Evolutionary conservation across 2,329 filamentous ascomycete genomes (phyloP), one percentile per base, ranked within the genome.

Genomic region (Diplodia seriata): DNA sequence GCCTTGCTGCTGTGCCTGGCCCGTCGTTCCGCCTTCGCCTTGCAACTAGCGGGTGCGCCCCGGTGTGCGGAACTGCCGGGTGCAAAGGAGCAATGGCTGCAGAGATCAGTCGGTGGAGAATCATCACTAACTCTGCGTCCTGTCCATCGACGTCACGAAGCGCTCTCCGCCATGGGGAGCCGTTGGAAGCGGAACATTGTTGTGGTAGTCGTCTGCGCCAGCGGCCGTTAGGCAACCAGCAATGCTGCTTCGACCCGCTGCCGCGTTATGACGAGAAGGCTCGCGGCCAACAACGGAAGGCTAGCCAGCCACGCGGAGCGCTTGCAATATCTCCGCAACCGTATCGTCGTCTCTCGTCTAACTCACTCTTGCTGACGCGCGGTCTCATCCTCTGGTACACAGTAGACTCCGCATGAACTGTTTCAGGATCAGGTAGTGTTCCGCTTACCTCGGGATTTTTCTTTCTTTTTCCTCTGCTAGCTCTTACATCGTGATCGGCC

Each of bases 81-180:
- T n/a, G n/a, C n/a, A n/a, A n/a, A n/a, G 36, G 36, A 4, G 36
- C 9, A 3, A 0, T 43, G 8, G 43, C 43, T 47, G 43, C 43
- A 47, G 43, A n/a, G 18, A 20, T 5, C 40, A 43, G n/a, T 7
- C 18, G 40, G 26, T 29, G 50, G 50, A 26, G 50, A 26, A 53
- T 53, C 23, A 29, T 6, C 50, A 15, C 8, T 23, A 6, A 4
- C 50, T 23, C 18, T 18, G 8, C 9, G 4, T 15, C 23, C 50
- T 31, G 12, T 18, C 53, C n/a, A 33, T 56, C 54, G 31, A 38
- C 54, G 56, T 47, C 38, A 43, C 56, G 36, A 38, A 59, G 15
- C 56, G 36, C 23, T 29, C 38, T 29, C 56, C 56, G 56, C 56
- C 56, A 47, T 62, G 57, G 57, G 57, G 57, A 62, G 57, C 57